Percentiles rank a stretch among this genome's conserved stretches.
These are phyloP conservation scores for Arthrobotrys musiformis DNA, from an alignment of 2,329 filamentous ascomycete species.

Conservation along the genomic window DNA sequence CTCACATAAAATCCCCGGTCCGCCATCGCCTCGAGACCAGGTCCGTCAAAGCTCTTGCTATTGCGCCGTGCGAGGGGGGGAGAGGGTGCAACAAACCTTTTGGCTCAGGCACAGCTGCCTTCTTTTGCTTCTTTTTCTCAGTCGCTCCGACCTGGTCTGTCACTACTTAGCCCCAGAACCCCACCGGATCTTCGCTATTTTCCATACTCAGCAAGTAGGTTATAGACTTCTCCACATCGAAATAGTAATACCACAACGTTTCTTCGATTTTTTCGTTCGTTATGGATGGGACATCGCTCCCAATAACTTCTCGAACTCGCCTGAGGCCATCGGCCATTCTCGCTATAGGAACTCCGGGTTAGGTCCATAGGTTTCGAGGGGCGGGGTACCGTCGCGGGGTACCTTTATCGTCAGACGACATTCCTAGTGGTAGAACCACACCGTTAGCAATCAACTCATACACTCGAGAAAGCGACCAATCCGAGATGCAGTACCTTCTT, in stretches of 20 bases:
- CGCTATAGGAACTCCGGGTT: conserved; percentile 24
- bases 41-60: conserved; percentile 5
- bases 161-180: not conserved
- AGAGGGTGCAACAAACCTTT: conserved; percentile 47
- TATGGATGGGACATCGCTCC: conserved; percentile 67
- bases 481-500: conserved; percentile 15
- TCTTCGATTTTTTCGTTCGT: conserved; percentile 83
- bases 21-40: too few species aligned
- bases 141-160: conserved; percentile 34
- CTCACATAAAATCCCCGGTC: conserved; percentile 46
- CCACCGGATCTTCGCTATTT: not conserved
- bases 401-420: conserved; percentile 52
- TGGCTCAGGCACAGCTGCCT: conserved; percentile 19
- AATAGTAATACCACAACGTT: conserved; percentile 94
- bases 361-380: not conserved
- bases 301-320: conserved; percentile 62
- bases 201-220: conserved; percentile 76
- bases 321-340: conserved; percentile 60
- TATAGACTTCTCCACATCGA: conserved; percentile 86
- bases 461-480: not conserved
- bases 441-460: not conserved
- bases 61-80: not conserved
- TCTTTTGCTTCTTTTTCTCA: conserved; percentile 57
- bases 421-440: conserved; percentile 11
- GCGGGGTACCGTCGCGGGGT: conserved; percentile 46